Evolutionary conservation across 179 eudicot genomes (phyloP).

Genomic region (Beta macrorhiza): DNA sequence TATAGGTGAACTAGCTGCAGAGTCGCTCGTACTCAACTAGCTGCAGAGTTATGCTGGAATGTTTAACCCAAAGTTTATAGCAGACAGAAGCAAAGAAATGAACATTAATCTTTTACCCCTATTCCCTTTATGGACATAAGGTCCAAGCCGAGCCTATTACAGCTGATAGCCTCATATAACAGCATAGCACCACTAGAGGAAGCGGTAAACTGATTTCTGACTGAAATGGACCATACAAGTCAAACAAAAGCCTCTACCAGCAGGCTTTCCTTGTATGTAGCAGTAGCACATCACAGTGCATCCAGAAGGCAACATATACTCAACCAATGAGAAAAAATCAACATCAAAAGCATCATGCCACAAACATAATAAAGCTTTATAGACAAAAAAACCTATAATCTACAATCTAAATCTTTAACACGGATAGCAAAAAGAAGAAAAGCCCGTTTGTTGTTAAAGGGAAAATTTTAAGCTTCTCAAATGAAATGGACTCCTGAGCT

Average conservation of each 20-base stretch:
- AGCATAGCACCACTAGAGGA: not conserved
- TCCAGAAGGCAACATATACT: not conserved
- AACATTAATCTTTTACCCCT: not conserved
- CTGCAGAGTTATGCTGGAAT: not conserved
- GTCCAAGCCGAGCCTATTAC: not conserved
- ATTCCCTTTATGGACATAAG: not conserved
- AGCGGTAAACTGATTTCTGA: not conserved
- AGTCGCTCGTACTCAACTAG: not conserved
- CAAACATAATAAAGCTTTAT: not conserved
- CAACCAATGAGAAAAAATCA: not conserved
- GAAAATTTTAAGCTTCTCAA: not conserved
- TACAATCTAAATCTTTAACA: not conserved
- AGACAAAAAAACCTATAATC: not conserved
- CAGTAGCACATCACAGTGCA: not conserved
- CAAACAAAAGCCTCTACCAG: not conserved
- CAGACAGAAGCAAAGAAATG: not conserved
- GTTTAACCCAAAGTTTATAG: not conserved
- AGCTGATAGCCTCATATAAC: not conserved
- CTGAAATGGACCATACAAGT: not conserved
- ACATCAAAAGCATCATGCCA: not conserved
- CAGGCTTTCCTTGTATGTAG: not conserved
- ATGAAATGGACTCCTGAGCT: constrained; percentile 27
- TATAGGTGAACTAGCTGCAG: not conserved
- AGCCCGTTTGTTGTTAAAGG: no score
- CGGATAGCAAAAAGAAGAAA: not conserved